Base-by-base conservation (phyloP, 805 yeast species). In the Jamesozyma spencerorum region DNA sequence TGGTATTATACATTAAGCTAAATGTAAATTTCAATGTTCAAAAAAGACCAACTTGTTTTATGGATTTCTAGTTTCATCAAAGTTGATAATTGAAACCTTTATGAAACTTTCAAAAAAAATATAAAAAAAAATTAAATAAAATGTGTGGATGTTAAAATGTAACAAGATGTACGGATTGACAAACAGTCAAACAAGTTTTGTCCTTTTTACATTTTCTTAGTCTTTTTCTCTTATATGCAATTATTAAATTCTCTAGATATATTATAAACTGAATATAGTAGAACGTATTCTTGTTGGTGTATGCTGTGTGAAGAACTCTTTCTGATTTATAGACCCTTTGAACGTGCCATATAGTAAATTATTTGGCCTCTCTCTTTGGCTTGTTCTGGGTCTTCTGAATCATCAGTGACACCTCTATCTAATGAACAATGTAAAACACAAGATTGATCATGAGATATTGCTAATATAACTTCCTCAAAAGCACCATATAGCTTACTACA, bases 381-480 rank as follows among this genome's bases (percentile, higher is more conserved):
- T 19, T 38, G 35, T 15, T 50, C 56, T 3, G 38, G 28, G 5
- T 43, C 47, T 5, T 50, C 46, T 5, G 26, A 19, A n/a, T 47
- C 47, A 18, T 50, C 58, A 10, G 42, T 27, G 31, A 33, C 44
- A 2, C 57, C 61, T 38, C 78, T 79, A 43, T 81, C 85, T 27
- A 83, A 57, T 42, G 73, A 68, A 48, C 88, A 79, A 54, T 80
- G 85, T 35, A 84, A 62, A 1, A 79, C 77, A 43, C 83, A 71
- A 2, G 77, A 77, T 41, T 75, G 75, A 32, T 69, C 65, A 18
- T 77, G 72, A 7, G 78, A 68, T 19, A 84, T 64, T 27, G 79
- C 70, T 32, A 84, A 55, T 7, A 80, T 71, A 37, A 79, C 74
- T 5, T 76, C 75, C 42, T 75, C 74, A 53, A 85, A 78, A 2